These are phyloP conservation scores for Cystofilobasidium ferigula DNA, from an alignment of 768 basidiomycete species.

Conservation along the genomic window DNA sequence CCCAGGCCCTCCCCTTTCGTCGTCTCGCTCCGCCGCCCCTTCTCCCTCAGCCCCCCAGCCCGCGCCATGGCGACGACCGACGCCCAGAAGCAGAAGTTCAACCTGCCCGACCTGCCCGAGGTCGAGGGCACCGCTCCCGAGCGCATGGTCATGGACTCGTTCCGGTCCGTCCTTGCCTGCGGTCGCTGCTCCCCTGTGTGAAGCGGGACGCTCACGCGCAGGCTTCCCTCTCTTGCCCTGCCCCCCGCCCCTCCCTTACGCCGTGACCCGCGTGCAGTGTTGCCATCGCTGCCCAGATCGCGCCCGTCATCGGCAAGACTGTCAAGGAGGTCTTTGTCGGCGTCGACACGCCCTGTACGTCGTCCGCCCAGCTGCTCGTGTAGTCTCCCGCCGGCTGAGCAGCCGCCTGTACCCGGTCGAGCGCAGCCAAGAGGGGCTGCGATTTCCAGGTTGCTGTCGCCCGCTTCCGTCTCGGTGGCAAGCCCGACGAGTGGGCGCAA, in stretches of 20 bases:
- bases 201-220: background rate
- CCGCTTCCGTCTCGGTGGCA: constrained; percentile 75
- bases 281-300: constrained; percentile 64
- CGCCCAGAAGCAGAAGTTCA: background rate
- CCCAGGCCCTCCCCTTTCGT: too few species aligned
- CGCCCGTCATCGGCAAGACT: constrained; percentile 38
- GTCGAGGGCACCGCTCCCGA: constrained; percentile 15
- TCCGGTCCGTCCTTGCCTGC: constrained; percentile 11
- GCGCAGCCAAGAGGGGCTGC: constrained; percentile 64
- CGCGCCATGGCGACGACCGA: too few species aligned
- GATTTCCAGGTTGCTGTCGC: constrained; percentile 87
- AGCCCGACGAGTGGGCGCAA: constrained; percentile 63
- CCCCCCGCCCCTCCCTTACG: background rate
- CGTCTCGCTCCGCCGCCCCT: too few species aligned
- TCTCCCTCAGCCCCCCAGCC: too few species aligned
- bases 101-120: constrained; percentile 9
- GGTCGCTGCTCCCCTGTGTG: background rate
- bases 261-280: constrained; percentile 42
- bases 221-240: too few species aligned
- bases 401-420: too few species aligned
- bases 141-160: constrained; percentile 13
- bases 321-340: constrained; percentile 51
- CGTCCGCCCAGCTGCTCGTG: background rate
- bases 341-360: constrained; percentile 50
- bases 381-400: too few species aligned